Base-by-base conservation (phyloP, 2,329 filamentous ascomycete species). In the Pseudogymnoascus sp. region DNA sequence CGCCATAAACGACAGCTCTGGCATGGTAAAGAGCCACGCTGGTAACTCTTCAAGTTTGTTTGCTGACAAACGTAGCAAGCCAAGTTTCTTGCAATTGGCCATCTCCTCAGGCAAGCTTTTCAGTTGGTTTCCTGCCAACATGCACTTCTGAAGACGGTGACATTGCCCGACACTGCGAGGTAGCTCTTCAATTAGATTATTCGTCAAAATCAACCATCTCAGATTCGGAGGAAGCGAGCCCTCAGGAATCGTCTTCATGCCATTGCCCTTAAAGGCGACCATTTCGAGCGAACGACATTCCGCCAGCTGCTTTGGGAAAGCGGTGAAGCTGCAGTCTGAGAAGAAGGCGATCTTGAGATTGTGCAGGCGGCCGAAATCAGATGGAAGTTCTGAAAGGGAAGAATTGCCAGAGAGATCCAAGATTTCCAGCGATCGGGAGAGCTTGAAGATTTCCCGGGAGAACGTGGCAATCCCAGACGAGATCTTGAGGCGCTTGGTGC, bases 161-260 rank as follows among this genome's bases (percentile, higher is more conserved):
- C 78, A 81, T 18, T 69, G 69, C 8, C 78, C 77, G 59, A 81
- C 77, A 67, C 73, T 77, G 16, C 66, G 66, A 0, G 79, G 78
- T 6, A 82, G 69, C 6, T 65, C 62, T 3, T 65, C 64, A 42
- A 81, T 74, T 40, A 67, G 65, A 68, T 81, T 81, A 66, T 78
- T 75, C 16, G 79, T 81, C 11, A 82, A 70, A 61, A 81, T 79
- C 40, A 81, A 70, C 76, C 77, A 80, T n/a, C 77, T 73, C 16
- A 81, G 71, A 8, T 69, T 74, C 6, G 73, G 72, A 7, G 79
- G 79, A 16, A 81, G 69, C 11, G 76, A 68, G 33, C 72, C 71
- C 64, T 78, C 77, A 12, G 77, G 76, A 25, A 81, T 71, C 5
- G 67, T 66, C 5, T 66, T 66, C 77, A 82, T 81, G 62, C 69